Conservation (phyloP, 1,284 basidiomycete genomes). For the Ganoderma sinense region DNA sequence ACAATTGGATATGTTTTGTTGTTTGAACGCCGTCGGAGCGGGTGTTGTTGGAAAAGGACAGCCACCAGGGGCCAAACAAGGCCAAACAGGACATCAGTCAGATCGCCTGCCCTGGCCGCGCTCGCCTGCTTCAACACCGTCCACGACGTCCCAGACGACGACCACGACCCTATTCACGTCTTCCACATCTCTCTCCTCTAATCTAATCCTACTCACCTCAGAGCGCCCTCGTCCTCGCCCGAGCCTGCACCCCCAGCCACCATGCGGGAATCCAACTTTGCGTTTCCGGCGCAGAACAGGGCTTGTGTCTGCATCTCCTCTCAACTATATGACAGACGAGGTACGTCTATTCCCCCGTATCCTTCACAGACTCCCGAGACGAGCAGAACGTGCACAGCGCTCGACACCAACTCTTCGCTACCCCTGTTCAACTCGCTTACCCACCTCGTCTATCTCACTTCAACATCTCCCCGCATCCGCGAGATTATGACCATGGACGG, state of each 20-base stretch:
- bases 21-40: too few species aligned
- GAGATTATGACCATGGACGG: conserved; percentile 99
- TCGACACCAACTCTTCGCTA: conserved; percentile 91
- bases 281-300: conserved; percentile 94
- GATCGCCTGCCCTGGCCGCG: conserved; percentile 30
- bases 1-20: background rate
- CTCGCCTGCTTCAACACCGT: conserved; percentile 34
- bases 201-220: conserved; percentile 1
- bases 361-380: conserved; percentile 17
- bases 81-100: conserved; percentile 42
- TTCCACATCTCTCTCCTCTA: conserved; percentile 1
- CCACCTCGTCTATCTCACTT: conserved; percentile 96
- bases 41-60: conserved; percentile 13
- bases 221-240: background rate
- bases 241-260: background rate
- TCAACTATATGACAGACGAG: conserved; percentile 94
- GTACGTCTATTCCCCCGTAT: conserved; percentile 50
- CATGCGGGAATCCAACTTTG: conserved; percentile 98
- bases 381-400: conserved; percentile 60
- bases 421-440: conserved; percentile 97
- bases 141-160: conserved; percentile 27
- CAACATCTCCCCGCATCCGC: conserved; percentile 95
- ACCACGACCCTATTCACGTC: conserved; percentile 18
- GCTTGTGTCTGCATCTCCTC: conserved; percentile 95
- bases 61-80: conserved; percentile 40